Percentiles rank a stretch among this genome's conserved stretches.
These are phyloP conservation scores for Schwanniomyces polymorphus DNA, from an alignment of 805 yeast species.

Conservation along the genomic window DNA sequence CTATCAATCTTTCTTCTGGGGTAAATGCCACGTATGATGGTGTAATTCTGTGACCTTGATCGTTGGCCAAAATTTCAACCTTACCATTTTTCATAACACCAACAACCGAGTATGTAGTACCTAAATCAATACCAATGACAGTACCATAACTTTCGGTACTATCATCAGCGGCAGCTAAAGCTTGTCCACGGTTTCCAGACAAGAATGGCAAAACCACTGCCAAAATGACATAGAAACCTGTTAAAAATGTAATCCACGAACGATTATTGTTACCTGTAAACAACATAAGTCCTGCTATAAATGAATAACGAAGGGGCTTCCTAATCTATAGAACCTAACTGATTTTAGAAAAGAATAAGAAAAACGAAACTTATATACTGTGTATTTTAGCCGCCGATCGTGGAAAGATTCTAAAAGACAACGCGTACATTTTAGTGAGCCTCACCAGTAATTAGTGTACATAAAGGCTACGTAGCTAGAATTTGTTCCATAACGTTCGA, in stretches of 20 bases:
- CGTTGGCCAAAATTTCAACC: slow-evolving; percentile 92
- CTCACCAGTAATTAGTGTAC: neutral
- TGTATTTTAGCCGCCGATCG: slow-evolving; percentile 1
- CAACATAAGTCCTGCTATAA: neutral
- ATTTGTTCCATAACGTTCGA: neutral
- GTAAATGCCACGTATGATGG: slow-evolving; percentile 93
- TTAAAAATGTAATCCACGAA: slow-evolving; percentile 26
- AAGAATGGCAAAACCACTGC: slow-evolving; percentile 41
- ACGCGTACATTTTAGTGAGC: neutral
- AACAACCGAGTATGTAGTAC: slow-evolving; percentile 93
- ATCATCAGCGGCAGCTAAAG: slow-evolving; percentile 17
- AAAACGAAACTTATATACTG: neutral
- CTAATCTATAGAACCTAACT: neutral
- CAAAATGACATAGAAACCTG: slow-evolving; percentile 30
- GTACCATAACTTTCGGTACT: slow-evolving; percentile 41
- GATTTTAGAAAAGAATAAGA: neutral
- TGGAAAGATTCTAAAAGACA: neutral
- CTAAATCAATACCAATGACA: slow-evolving; percentile 76
- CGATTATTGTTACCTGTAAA: slow-evolving; percentile 10
- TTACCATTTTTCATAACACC: slow-evolving; percentile 87
- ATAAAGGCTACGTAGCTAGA: neutral
- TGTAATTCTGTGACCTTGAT: slow-evolving; percentile 95
- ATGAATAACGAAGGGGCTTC: neutral
- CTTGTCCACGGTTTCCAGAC: slow-evolving; percentile 12
- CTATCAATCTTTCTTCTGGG: slow-evolving; percentile 82